Evolutionary conservation across 495 filamentous ascomycete species (phyloP).

Genomic region (Hapsidospora chrysogenum): DNA sequence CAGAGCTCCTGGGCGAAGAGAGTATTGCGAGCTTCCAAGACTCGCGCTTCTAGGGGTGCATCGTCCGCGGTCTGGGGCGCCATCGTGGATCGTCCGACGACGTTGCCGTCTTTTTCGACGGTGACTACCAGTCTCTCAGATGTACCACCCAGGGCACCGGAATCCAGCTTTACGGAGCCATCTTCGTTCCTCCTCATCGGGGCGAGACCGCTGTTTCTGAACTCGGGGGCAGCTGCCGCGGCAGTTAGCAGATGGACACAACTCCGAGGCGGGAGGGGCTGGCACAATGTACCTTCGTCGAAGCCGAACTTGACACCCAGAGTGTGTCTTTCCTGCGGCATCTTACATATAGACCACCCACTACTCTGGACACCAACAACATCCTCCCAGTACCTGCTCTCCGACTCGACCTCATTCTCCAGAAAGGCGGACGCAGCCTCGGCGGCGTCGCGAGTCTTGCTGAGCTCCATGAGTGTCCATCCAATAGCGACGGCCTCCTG

Average conservation of each 20-base stretch:
- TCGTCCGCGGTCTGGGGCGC: slow-evolving; percentile 19
- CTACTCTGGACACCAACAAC: slow-evolving; percentile 62
- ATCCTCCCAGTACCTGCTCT: slow-evolving; percentile 80
- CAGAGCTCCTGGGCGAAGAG: slow-evolving; percentile 89
- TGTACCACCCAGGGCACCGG: slow-evolving; percentile 37
- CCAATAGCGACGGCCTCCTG: slow-evolving; percentile 48
- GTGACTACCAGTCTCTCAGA: slow-evolving; percentile 50
- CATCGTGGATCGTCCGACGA: slow-evolving; percentile 36
- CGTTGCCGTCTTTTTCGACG: slow-evolving; percentile 20
- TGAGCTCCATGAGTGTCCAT: slow-evolving; percentile 62
- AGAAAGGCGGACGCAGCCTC: slow-evolving; percentile 56
- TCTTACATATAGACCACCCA: slow-evolving; percentile 65
- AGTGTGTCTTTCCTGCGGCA: slow-evolving; percentile 55
- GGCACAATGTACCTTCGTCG: slow-evolving; percentile 33
- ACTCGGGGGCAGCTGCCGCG: slow-evolving; percentile 41
- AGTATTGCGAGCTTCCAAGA: slow-evolving; percentile 71
- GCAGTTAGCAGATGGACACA: background rate
- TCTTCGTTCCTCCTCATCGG: slow-evolving; percentile 57
- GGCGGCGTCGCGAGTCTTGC: slow-evolving; percentile 55
- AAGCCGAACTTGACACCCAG: slow-evolving; percentile 84
- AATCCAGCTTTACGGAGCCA: slow-evolving; percentile 58
- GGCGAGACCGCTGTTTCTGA: slow-evolving; percentile 62
- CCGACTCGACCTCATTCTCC: slow-evolving; percentile 55
- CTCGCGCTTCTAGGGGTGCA: slow-evolving; percentile 38
- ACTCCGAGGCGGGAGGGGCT: slow-evolving; percentile 16